Evolutionary conservation across 306 rosid genomes (phyloP), one percentile per base, ranked within the genome.

Genomic region (Lathyrus aphaca): DNA sequence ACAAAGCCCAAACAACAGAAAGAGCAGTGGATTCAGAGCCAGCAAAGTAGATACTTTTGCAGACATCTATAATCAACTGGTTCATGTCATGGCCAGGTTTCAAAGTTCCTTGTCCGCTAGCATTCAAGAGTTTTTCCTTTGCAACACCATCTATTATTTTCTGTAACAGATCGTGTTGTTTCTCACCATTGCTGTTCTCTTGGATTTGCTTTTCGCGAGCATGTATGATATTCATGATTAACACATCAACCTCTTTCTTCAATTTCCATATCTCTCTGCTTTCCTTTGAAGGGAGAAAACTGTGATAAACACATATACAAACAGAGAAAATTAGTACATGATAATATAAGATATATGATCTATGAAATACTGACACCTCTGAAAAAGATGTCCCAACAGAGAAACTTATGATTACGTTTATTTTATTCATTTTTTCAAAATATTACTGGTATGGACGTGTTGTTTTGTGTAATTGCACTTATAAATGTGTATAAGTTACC

Each of bases 1-100:
- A 2, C 54, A 77, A 35, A 10, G 79, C 69, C 85, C 85, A 81
- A 18, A 54, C 11, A 5, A 46, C 12, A 5, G 78, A 55, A 29
- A 81, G 13, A n/a, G 82, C 76, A 5, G 32, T 53, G 32, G 48
- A 61, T 49, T 81, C 82, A 27, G 72, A 58, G 1, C 82, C 85
- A 1, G 85, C 85, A 46, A 81, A 81, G 66, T 81, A 77, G 4
- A 81, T 68, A 14, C 45, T 81, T 27, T 78, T 77, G 71, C 85
- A 77, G 0, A 68, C 57, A 37, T 77, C 85, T 5, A 81, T 43
- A 6, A 73, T 57, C 16, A 77, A 2, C 6, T 45, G 38, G 4
- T 64, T 55, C 72, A 18, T 27, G 30, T 64, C 10, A 7, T 55
- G 19, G 17, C 18, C 9, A 0, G 7, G 3, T 5, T 23, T 43